Conservation (phyloP, 2,329 filamentous ascomycete genomes). For the Pyricularia grisea region DNA sequence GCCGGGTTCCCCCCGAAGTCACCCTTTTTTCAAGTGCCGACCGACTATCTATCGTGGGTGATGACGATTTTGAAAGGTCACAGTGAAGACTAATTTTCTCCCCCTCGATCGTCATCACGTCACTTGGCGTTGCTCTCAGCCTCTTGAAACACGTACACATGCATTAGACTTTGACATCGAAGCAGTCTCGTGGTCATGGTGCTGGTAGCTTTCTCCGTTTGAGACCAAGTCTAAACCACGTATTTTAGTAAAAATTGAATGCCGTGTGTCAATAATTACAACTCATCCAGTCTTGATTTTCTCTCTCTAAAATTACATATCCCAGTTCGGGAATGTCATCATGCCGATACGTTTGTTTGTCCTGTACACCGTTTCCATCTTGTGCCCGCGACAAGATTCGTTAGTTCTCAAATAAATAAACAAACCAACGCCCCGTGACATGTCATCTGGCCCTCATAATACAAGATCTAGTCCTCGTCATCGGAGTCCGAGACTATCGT, state of each 20-base stretch:
- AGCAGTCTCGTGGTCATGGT: neutral
- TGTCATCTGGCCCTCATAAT: neutral
- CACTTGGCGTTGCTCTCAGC: neutral
- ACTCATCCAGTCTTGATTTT: neutral
- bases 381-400: neutral
- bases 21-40: neutral
- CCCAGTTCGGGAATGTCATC: neutral
- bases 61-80: neutral
- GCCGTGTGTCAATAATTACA: neutral
- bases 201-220: neutral
- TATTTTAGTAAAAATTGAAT: neutral
- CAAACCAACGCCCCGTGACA: neutral
- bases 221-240: neutral
- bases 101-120: neutral
- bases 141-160: neutral
- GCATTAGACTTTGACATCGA: neutral
- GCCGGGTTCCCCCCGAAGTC: neutral
- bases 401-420: neutral
- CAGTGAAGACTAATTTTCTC: neutral
- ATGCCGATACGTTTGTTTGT: neutral
- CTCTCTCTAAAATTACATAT: neutral
- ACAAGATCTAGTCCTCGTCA: constrained; percentile 20
- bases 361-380: neutral
- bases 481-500: constrained; percentile 25
- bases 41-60: neutral